These are phyloP conservation scores for Blastocystis sp. DNA, from an alignment of 352 stramenopile genomes.

Conservation along the genomic window DNA sequence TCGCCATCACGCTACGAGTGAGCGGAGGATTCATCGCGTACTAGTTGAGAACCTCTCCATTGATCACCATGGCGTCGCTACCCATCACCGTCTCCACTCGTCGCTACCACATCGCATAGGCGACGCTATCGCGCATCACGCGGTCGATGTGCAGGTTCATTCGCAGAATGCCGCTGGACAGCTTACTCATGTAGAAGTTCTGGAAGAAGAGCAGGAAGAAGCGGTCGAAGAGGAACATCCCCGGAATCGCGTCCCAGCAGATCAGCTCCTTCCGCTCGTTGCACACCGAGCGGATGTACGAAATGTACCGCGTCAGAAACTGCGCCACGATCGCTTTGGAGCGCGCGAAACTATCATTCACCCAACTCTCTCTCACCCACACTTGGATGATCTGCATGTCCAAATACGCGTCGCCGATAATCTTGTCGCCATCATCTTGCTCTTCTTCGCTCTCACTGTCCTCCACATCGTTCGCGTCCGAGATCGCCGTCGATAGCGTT, in stretches of 20 bases:
- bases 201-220: constrained; percentile 47
- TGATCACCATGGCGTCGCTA: constrained; percentile 19
- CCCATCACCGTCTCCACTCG: not conserved
- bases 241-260: constrained; percentile 28
- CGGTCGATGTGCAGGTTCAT: constrained; percentile 7
- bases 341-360: not conserved
- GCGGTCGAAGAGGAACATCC: constrained; percentile 6
- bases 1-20: constrained; percentile 21
- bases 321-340: not conserved
- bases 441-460: not conserved
- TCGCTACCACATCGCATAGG: constrained; percentile 19
- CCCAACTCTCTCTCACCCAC: not conserved
- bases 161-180: constrained; percentile 44
- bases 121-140: not conserved
- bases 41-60: constrained; percentile 28
- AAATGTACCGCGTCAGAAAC: constrained; percentile 4
- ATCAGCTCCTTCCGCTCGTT: not conserved
- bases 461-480: not conserved
- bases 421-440: not conserved
- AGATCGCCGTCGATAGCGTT: not conserved
- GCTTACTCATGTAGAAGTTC: constrained; percentile 49
- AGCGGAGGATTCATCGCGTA: not conserved
- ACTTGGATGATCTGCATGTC: constrained; percentile 20
- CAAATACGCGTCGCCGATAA: constrained; percentile 35
- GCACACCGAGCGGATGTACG: not conserved